A percentile compares a stretch with the other conserved stretches of the same genome.
Evolutionary conservation across 2,329 filamentous ascomycete species (phyloP).

Genomic region (Aciculosporium take): DNA sequence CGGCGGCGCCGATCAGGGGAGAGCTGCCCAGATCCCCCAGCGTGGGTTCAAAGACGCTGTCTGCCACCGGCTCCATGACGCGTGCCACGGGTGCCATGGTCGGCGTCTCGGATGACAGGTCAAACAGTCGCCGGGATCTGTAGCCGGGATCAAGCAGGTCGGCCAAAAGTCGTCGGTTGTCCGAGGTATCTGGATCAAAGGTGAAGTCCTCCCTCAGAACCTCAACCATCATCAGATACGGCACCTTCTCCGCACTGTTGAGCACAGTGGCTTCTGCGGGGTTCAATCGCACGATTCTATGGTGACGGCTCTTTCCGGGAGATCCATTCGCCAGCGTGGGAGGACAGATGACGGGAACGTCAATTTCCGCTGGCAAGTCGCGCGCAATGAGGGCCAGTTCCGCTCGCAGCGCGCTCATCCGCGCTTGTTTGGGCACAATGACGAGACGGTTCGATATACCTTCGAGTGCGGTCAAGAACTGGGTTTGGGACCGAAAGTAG

Average conservation of each 20-base stretch:
- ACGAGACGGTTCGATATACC: constrained; percentile 77
- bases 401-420: constrained; percentile 65
- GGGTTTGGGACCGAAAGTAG: constrained; percentile 70
- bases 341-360: constrained; percentile 70
- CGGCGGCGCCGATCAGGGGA: constrained; percentile 47
- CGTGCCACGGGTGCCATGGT: constrained; percentile 29
- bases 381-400: constrained; percentile 70
- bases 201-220: constrained; percentile 70
- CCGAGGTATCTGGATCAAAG: constrained; percentile 60
- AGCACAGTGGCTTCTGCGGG: constrained; percentile 73
- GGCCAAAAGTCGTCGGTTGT: constrained; percentile 53
- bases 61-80: constrained; percentile 32
- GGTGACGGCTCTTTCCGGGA: constrained; percentile 63
- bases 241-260: constrained; percentile 77
- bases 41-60: constrained; percentile 74
- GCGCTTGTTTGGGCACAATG: constrained; percentile 65
- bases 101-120: constrained; percentile 52
- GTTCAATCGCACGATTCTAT: constrained; percentile 70
- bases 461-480: constrained; percentile 66
- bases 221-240: constrained; percentile 74
- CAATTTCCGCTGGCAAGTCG: constrained; percentile 69
- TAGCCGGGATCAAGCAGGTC: constrained; percentile 44
- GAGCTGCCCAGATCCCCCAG: constrained; percentile 67
- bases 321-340: constrained; percentile 58
- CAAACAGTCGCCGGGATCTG: constrained; percentile 47